A percentile compares a stretch with the other conserved stretches of the same genome.
These are phyloP conservation scores for Typha latifolia DNA, from an alignment of 176 grass and related monocot species.

Conservation along the genomic window DNA sequence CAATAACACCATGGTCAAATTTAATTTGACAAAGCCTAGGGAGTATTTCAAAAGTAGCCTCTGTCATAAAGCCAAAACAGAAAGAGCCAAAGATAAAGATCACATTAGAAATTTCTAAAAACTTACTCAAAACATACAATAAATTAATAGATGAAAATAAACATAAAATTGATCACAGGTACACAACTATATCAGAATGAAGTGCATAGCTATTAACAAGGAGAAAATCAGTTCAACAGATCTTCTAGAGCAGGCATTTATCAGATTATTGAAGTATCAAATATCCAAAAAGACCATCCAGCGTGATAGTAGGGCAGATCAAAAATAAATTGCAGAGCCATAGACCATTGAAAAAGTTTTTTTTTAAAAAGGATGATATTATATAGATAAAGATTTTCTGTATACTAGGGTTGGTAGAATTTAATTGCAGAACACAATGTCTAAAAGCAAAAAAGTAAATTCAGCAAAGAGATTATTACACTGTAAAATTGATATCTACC, in stretches of 20 bases:
- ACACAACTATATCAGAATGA: background rate
- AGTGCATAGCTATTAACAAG: background rate
- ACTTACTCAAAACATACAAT: background rate
- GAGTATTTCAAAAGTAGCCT: conserved; percentile 85
- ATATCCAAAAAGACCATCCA: background rate
- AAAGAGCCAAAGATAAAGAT: background rate
- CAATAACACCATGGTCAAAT: conserved; percentile 85
- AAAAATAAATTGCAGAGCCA: background rate
- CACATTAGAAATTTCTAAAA: conserved; percentile 13
- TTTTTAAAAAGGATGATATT: background rate
- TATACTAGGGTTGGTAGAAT: too few species aligned
- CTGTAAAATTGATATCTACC: too few species aligned
- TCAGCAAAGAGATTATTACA: too few species aligned
- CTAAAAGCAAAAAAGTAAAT: too few species aligned
- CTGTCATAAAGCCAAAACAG: conserved; percentile 28
- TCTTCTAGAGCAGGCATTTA: too few species aligned
- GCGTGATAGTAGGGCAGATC: background rate
- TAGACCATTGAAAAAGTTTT: background rate
- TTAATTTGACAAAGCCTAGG: conserved; percentile 95
- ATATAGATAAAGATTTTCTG: too few species aligned
- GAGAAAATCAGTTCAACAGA: too few species aligned
- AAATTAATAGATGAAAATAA: background rate
- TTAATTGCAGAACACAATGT: too few species aligned
- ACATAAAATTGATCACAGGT: background rate
- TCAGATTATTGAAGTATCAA: background rate